A percentile compares a stretch with the other conserved stretches of the same genome.
These are phyloP conservation scores for Leptosphaerulina australis DNA, from an alignment of 2,329 filamentous ascomycete genomes.

Conservation along the genomic window DNA sequence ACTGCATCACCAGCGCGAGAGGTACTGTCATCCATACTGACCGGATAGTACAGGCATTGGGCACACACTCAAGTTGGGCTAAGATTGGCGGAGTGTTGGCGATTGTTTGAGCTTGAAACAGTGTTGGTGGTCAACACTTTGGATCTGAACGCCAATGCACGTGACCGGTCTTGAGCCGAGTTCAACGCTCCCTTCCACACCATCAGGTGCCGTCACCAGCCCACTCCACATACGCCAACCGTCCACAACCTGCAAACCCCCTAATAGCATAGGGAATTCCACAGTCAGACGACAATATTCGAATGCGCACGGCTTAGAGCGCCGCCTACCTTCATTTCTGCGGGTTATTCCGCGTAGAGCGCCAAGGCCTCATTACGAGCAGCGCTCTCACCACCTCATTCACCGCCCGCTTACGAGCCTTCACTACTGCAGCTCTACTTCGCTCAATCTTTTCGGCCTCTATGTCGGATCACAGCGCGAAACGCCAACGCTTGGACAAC, in stretches of 20 bases:
- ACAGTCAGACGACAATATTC: conserved; percentile 20
- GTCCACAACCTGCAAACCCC: conserved; percentile 9
- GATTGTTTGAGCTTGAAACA: conserved; percentile 19
- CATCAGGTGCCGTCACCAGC: conserved; percentile 17
- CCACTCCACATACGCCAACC: conserved; percentile 8
- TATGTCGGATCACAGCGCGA: conserved; percentile 47
- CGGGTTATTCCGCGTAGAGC: conserved; percentile 39
- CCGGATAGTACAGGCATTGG: conserved; percentile 28
- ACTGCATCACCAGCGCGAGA: conserved; percentile 23
- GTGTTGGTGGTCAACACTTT: not conserved
- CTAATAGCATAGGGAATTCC: conserved; percentile 6
- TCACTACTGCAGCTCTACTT: conserved; percentile 17
- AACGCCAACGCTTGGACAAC: conserved; percentile 49
- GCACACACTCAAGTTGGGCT: conserved; percentile 11
- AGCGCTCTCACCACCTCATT: conserved; percentile 31
- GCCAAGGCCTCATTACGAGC: conserved; percentile 34
- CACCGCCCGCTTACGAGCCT: conserved; percentile 19
- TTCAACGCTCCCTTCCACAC: conserved; percentile 6
- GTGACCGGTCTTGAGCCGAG: not conserved
- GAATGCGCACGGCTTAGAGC: conserved; percentile 42
- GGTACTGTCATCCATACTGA: conserved; percentile 43
- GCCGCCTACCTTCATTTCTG: conserved; percentile 34
- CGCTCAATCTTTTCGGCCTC: conserved; percentile 22
- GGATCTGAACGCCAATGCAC: not conserved
- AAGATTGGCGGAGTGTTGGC: conserved; percentile 9